These are phyloP conservation scores for Aspergillus fumigatiaffinis DNA, from an alignment of 2,329 filamentous ascomycete species.

Conservation along the genomic window DNA sequence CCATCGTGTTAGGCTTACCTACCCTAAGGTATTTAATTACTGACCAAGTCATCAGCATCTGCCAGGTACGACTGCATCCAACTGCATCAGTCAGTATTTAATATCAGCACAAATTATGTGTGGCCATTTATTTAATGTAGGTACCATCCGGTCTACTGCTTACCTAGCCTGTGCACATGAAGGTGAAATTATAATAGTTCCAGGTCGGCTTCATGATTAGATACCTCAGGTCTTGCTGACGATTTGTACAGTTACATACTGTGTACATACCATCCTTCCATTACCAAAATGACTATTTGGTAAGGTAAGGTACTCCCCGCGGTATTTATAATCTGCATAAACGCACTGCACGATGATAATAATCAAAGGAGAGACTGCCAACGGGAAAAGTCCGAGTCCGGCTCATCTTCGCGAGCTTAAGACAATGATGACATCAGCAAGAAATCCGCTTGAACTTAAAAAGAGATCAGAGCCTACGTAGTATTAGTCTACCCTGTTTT, in stretches of 20 bases:
- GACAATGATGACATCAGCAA: neutral
- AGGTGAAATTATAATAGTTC: neutral
- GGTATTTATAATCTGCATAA: neutral
- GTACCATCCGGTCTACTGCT: neutral
- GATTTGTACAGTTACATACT: neutral
- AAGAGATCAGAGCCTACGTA: neutral
- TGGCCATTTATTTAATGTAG: neutral
- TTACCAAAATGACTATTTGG: neutral
- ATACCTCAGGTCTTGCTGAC: neutral
- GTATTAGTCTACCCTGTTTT: neutral
- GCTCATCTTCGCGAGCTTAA: neutral
- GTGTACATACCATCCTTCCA: neutral
- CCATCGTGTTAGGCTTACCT: constrained; percentile 12
- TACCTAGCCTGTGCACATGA: neutral
- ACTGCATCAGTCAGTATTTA: constrained; percentile 2
- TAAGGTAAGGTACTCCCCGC: neutral
- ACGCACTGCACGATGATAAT: neutral
- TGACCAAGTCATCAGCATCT: constrained; percentile 16
- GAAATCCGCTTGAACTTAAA: neutral
- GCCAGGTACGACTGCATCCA: constrained; percentile 17
- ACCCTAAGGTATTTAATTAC: neutral
- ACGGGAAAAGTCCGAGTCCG: neutral
- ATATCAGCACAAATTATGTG: neutral
- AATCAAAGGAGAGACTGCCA: neutral
- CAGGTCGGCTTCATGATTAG: neutral